Base-by-base conservation (phyloP, 2,329 filamentous ascomycete species). In the Aspergillus japonicus region DNA sequence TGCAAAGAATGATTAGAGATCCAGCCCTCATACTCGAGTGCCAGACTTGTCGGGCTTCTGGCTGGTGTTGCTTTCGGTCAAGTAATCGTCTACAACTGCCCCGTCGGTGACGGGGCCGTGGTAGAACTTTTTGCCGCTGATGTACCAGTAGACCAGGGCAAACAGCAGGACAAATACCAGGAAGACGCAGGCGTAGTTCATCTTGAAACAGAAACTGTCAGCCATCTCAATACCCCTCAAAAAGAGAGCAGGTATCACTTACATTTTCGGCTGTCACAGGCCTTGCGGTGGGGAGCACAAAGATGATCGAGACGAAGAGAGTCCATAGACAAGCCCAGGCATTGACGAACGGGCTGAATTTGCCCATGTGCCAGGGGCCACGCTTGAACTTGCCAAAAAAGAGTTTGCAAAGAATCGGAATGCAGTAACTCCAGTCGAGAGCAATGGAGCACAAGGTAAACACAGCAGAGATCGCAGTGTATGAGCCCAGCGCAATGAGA, bases 181-280 rank as follows among this genome's bases (percentile, higher is more conserved):
- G 53, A 55, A 55, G 24, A 55, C 53, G 29, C 39, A 55, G 53
- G 42, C 39, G 39, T 55, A 55, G 42, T 55, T 55, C 53, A 55
- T 55, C 53, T 31, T 19, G 50, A n/a, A 44, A n/a, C 16, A 2
- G 8, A 8, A 6, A 44, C 6, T n/a, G 39, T 44, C 39, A 44
- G 39, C 39, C 16, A 16, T 6, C 1, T 52, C 39, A 19, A n/a
- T 24, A 21, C 52, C 19, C 12, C 23, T 3, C 5, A 29, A 47
- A 33, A n/a, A 21, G 53, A 47, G 19, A 16, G 42, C 10, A 29
- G 23, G 7, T 4, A 19, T 44, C 26, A 55, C 53, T 47, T 55
- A 55, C 53, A 23, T 55, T 55, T n/a, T 48, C 26, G 11, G 53
- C n/a, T 12, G 53, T 55, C 42, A 55, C 53, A 3, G 53, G 53